phyloP scores from a whole-genome alignment of 1,284 basidiomycete species.

The Heliocybe sulcata region DNA sequence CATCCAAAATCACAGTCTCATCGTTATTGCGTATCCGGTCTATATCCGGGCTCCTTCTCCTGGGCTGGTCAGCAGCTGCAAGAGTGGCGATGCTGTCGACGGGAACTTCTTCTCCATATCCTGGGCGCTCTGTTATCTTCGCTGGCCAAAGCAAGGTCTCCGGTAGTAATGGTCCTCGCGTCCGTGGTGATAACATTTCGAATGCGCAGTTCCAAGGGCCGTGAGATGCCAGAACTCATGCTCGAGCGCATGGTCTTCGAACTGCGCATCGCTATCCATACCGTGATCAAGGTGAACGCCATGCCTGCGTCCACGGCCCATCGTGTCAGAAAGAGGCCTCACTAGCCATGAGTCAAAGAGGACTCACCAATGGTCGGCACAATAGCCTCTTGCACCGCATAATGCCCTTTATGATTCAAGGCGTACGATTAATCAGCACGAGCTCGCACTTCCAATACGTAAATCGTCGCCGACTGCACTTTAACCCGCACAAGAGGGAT shows the following conservation, averaged over 20 bases:
- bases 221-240: neutral
- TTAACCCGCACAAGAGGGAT: conserved; percentile 17
- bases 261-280: conserved; percentile 13
- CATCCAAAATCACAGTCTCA: no score
- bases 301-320: conserved; percentile 10
- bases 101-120: no score
- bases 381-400: conserved; percentile 19
- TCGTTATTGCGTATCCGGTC: no score
- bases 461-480: conserved; percentile 23
- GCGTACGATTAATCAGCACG: conserved; percentile 21
- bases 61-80: no score
- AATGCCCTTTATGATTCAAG: conserved; percentile 19
- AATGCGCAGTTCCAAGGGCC: neutral
- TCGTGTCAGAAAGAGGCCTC: neutral
- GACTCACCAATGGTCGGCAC: conserved; percentile 22
- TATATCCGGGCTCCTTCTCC: no score
- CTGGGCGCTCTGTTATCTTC: neutral
- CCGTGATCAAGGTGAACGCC: conserved; percentile 16
- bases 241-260: conserved; percentile 5
- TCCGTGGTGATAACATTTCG: neutral
- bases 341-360: neutral
- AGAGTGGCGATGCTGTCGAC: no score
- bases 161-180: neutral
- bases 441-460: conserved; percentile 19
- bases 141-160: neutral